A percentile compares a stretch with the other conserved stretches of the same genome.
phyloP scores from a whole-genome alignment of 2,329 filamentous ascomycete genomes.

The Aureobasidium sp. region DNA sequence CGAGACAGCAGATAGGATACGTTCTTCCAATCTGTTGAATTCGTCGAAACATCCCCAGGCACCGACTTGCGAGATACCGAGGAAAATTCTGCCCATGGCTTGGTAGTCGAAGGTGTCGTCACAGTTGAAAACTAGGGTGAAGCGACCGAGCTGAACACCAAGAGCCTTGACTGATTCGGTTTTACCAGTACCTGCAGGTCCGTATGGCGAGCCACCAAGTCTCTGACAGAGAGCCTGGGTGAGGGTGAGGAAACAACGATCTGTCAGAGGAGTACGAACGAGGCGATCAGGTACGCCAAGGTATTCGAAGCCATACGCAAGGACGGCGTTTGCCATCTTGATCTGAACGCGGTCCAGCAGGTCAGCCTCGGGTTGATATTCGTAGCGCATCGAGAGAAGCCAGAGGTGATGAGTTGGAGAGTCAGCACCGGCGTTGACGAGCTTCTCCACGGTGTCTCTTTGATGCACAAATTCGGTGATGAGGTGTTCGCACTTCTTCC shows the following conservation, averaged over 20 bases:
- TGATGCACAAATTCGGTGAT: constrained; percentile 99
- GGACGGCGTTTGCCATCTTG: constrained; percentile 92
- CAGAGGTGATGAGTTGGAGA: constrained; percentile 79
- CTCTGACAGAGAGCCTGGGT: constrained; percentile 93
- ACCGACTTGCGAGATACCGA: constrained; percentile 97
- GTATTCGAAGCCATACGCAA: constrained; percentile 97
- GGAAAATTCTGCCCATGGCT: constrained; percentile 98
- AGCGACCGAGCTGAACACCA: constrained; percentile 90
- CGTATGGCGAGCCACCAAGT: constrained; percentile 93
- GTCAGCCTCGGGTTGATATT: constrained; percentile 77
- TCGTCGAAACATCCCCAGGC: constrained; percentile 99
- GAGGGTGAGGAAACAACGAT: constrained; percentile 95
- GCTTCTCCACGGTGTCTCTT: constrained; percentile 82
- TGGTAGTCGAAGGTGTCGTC: constrained; percentile 99
- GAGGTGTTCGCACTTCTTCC: constrained; percentile 96
- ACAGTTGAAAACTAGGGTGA: constrained; percentile 98
- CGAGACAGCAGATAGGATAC: constrained; percentile 94
- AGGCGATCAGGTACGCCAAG: constrained; percentile 93
- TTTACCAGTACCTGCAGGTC: constrained; percentile 95
- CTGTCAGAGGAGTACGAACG: constrained; percentile 91
- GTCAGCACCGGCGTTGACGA: constrained; percentile 67
- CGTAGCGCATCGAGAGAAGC: constrained; percentile 95
- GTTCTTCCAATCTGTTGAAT: constrained; percentile 97
- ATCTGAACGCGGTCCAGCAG: constrained; percentile 76
- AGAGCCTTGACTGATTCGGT: constrained; percentile 98